A percentile compares a stretch with the other conserved stretches of the same genome.
Conservation (phyloP, 2,329 filamentous ascomycete species). For the Colletotrichum brevisporum region DNA sequence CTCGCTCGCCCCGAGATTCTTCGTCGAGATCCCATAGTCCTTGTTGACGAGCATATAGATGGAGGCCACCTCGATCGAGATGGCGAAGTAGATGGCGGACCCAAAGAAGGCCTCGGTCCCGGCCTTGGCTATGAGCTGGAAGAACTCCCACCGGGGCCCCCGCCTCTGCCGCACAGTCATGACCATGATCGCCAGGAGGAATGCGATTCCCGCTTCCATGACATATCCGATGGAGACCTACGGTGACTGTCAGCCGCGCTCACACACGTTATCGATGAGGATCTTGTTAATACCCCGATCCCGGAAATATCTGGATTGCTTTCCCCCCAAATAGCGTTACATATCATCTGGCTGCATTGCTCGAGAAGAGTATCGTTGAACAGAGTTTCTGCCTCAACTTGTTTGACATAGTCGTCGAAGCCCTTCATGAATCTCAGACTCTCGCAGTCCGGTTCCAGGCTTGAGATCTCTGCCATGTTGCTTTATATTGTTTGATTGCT, state of each 20-base stretch:
- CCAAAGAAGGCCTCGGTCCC: constrained; percentile 23
- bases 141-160: constrained; percentile 33
- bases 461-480: no score
- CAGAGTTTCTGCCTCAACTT: neutral
- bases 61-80: constrained; percentile 43
- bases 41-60: constrained; percentile 44
- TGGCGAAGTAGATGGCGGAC: constrained; percentile 38
- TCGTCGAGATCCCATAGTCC: constrained; percentile 44
- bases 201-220: neutral
- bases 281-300: constrained; percentile 1
- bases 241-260: neutral
- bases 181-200: neutral
- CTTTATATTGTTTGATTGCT: no score
- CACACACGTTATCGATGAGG: neutral
- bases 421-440: neutral
- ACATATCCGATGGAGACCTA: constrained; percentile 15
- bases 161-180: neutral
- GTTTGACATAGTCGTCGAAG: neutral
- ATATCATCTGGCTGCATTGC: neutral
- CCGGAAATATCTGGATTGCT: constrained; percentile 31
- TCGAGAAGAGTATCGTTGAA: neutral
- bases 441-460: neutral
- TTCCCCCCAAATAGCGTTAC: constrained; percentile 5
- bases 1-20: constrained; percentile 44
- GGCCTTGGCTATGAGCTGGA: neutral